Percentiles rank a stretch among this genome's conserved stretches.
These are phyloP conservation scores for Termitomyces sp. DNA, from an alignment of 768 basidiomycete species.

Conservation along the genomic window DNA sequence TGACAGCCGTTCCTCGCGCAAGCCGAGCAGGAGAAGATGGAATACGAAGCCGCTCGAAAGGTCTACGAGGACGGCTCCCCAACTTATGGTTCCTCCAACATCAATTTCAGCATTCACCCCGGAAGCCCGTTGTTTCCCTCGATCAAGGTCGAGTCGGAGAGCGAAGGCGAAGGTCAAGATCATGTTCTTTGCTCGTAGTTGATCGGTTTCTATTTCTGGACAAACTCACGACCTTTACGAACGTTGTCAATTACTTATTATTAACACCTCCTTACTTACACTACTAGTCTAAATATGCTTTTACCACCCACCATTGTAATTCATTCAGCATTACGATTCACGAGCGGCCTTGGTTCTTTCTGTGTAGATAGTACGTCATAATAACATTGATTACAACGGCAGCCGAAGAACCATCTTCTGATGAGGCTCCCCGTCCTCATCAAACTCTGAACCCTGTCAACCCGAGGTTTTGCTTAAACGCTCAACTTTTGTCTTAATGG, in stretches of 20 bases:
- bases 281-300: conserved; percentile 19
- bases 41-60: conserved; percentile 82
- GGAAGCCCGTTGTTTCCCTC: conserved; percentile 60
- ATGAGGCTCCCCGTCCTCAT: conserved; percentile 83
- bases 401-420: conserved; percentile 72
- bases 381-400: conserved; percentile 23
- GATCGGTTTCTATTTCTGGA: conserved; percentile 11
- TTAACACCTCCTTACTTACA: conserved; percentile 7
- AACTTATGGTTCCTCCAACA: conserved; percentile 61
- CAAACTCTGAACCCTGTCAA: conserved; percentile 63
- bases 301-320: conserved; percentile 24
- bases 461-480: conserved; percentile 16
- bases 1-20: conserved; percentile 84
- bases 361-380: conserved; percentile 1
- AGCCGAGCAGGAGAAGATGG: conserved; percentile 93
- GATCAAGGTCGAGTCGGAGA: conserved; percentile 61
- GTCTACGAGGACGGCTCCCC: conserved; percentile 82
- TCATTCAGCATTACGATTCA: conserved; percentile 8
- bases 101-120: conserved; percentile 80
- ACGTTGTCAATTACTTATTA: background rate
- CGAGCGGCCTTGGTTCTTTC: background rate
- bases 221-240: conserved; percentile 22
- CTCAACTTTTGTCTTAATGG: conserved; percentile 3
- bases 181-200: conserved; percentile 30
- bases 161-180: conserved; percentile 61